phyloP scores from a whole-genome alignment of 257 asterid genomes.

The Solanum tarijense region DNA sequence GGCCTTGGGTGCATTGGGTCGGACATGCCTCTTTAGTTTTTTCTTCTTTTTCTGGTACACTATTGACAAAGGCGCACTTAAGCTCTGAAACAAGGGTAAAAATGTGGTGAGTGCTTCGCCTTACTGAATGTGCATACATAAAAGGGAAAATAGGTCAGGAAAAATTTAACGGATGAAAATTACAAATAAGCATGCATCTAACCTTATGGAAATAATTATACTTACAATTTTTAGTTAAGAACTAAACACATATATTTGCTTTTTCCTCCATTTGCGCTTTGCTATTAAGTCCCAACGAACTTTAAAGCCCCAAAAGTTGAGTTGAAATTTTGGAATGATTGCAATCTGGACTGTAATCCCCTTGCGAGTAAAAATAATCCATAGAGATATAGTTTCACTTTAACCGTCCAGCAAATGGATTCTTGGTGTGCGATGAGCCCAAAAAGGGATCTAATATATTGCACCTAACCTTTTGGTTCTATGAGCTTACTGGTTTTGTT shows the following conservation, averaged over 20 bases:
- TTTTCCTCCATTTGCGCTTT: not conserved
- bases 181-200: not conserved
- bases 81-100: not conserved
- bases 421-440: not conserved
- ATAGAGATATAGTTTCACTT: not conserved
- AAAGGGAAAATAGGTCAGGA: not conserved
- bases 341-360: no score
- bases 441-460: not conserved
- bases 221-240: not conserved
- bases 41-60: no score
- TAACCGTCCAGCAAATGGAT: not conserved
- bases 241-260: not conserved
- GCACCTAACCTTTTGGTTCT: not conserved
- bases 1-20: not conserved
- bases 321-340: no score
- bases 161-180: not conserved
- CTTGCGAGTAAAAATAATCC: no score
- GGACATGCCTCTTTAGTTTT: not conserved
- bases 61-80: no score
- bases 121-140: not conserved
- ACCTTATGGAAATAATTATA: not conserved
- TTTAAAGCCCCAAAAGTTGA: no score
- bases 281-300: not conserved
- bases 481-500: not conserved
- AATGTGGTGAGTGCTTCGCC: not conserved